Evolutionary conservation across 257 asterid species (phyloP), one percentile per base, ranked within the genome.

Genomic region (Nicotiana otophora): DNA sequence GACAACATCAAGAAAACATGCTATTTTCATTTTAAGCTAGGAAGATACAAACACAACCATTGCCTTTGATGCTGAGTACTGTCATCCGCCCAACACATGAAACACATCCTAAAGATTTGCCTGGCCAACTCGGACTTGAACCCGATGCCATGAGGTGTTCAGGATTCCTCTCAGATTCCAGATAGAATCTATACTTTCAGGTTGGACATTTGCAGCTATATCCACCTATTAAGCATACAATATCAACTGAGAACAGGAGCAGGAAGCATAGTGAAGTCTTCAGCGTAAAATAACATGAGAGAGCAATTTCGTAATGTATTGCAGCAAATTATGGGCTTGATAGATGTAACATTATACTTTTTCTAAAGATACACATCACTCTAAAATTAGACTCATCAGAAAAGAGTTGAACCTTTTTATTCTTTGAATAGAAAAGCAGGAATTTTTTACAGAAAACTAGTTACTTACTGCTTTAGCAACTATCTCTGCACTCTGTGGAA

Each of bases 91-190:
- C 79, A 51, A 75, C 42, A 51, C 42, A 51, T 15, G 16, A 75
- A 74, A 75, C 80, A 15, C 63, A 30, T 77, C 87, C 89, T 94
- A 96, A 85, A 93, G 86, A 84, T 89, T 93, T 46, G 99, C 93
- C 85, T 86, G 98, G 60, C 97, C 95, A 33, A 91, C 86, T 30
- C 91, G 90, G 64, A 94, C 92, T 2, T 90, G 85, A 88, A 94
- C 97, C 34, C 96, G 92, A 87, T 96, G 99, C 99, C 99, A 96
- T 34, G 99, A 94, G 58, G 97, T 96, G 89, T 96, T 96, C 54
- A 96, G 84, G 83, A 96, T 89, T 34, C 99, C 98, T 89, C 99
- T 91, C 92, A 96, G 89, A 87, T 96, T 96, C 99, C 99, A 94
- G 64, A 94, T 90, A 81, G 17, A 92, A 48, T 89, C 92, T 17